Base-by-base conservation (phyloP, 2,329 filamentous ascomycete genomes). In the Huntiella omanensis region DNA sequence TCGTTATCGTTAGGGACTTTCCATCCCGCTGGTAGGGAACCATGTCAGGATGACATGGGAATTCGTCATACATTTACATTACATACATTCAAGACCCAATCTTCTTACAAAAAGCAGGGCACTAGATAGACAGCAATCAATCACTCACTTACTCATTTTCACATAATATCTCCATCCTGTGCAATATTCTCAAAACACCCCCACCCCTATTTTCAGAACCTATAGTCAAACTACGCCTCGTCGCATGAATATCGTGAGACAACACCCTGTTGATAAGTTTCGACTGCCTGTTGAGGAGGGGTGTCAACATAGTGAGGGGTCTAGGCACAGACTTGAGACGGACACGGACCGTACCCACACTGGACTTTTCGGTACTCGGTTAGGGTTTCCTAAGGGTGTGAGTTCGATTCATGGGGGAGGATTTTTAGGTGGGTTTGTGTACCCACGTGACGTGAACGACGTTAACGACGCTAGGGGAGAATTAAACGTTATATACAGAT, bases 51-150 rank as follows among this genome's bases (percentile, higher is more conserved):
- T 7, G n/a, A 8, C 40, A 42, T 42, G 40, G 40, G 33, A n/a
- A n/a, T 42, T 40, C 13, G 13, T 17, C 10, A 17, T 40, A 19
- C 15, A 40, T 40, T 40, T 12, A 16, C 15, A n/a, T 17, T 40
- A 40, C 15, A 42, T 42, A 42, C 33, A 42, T 12, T 42, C 40
- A 42, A 42, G 33, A 42, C 40, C 34, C 34, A n/a, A 36, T 36
- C 15, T n/a, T n/a, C 34, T n/a, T 11, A 3, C 12, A 36, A n/a
- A 36, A n/a, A n/a, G 34, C 15, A n/a, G 22, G 22, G 22, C 22
- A 28, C 22, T 28, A 28, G 22, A 36, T 36, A n/a, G 15, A 36
- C 34, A n/a, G 12, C 34, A n/a, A n/a, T 15, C 34, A 36, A n/a
- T n/a, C 11, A n/a, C 34, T 36, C 15, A n/a, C 34, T 36, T 7